Base-by-base conservation (phyloP, 2,329 filamentous ascomycete species). In the Paecilomyces dactylethromorphus region DNA sequence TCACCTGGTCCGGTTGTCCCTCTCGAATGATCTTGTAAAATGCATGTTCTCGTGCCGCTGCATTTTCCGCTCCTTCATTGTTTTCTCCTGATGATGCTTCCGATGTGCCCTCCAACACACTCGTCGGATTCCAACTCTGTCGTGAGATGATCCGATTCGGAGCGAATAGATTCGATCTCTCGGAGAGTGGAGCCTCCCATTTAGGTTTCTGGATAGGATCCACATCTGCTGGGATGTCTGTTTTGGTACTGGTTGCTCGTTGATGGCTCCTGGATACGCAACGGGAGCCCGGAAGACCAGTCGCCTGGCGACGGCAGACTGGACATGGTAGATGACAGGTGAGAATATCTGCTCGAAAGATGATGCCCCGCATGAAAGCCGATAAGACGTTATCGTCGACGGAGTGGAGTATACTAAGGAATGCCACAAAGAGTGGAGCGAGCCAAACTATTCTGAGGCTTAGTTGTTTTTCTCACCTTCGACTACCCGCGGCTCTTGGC, bases 1-100 rank as follows among this genome's bases (percentile, higher is more conserved):
- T 70, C 22, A 78, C 68, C 56, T 71, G 73, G 52, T 77, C 72
- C 2, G 77, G 76, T 56, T 78, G 73, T 26, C 67, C 70, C 58
- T 74, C 66, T 58, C 69, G 61, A 55, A 78, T 58, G 24, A 71
- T 65, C 11, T 58, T 58, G 58, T 68, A 64, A 59, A 74, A 69
- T 52, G 56, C 49, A 22, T 5, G 18, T 24, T 50, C 26, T 56
- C 7, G 21, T 57, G 39, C 39, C 3, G 15, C 39, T n/a, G 3
- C 4, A 18, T 45, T 7, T 45, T 45, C 39, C n/a, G 15, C 15
- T 8, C n/a, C 6, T 18, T 18, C 39, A 45, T 45, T 45, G 39
- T 45, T 8, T 8, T 18, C 39, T 45, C 15, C 39, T 2, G 15
- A 18, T n/a, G 39, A 45, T 18, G n/a, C 39, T 45, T 45, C 39